These are phyloP conservation scores for Globisporangium spinosum DNA, from an alignment of 352 stramenopile genomes.

Conservation along the genomic window DNA sequence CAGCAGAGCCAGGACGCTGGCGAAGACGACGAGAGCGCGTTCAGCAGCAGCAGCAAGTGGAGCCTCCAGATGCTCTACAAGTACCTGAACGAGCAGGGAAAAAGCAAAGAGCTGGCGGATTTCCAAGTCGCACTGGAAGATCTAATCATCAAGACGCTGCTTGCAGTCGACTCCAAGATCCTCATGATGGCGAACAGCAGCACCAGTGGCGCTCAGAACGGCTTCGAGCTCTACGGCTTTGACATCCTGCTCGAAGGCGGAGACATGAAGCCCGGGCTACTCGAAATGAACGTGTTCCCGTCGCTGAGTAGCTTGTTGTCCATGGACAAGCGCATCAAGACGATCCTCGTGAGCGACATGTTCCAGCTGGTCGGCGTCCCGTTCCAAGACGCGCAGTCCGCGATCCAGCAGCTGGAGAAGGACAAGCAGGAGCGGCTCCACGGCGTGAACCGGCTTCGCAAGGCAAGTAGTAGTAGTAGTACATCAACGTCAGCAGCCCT, in stretches of 20 bases:
- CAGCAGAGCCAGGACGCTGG: constrained; percentile 64
- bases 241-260: constrained; percentile 81
- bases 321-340: constrained; percentile 90
- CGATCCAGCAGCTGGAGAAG: constrained; percentile 34
- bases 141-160: constrained; percentile 88
- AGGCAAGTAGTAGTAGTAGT: background rate
- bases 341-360: constrained; percentile 82
- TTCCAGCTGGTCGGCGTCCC: constrained; percentile 76
- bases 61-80: constrained; percentile 57
- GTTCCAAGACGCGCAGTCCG: constrained; percentile 38
- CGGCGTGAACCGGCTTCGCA: constrained; percentile 28
- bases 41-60: constrained; percentile 85
- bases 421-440: constrained; percentile 48
- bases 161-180: constrained; percentile 82
- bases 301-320: constrained; percentile 81
- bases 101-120: constrained; percentile 29
- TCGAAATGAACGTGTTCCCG: constrained; percentile 91
- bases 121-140: constrained; percentile 59
- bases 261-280: constrained; percentile 73
- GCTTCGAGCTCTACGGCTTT: constrained; percentile 90
- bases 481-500: constrained; percentile 12
- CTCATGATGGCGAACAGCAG: constrained; percentile 25
- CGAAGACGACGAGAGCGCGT: constrained; percentile 30
- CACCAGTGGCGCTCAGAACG: constrained; percentile 25
- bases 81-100: constrained; percentile 38